Evolutionary conservation across 805 yeast species (phyloP).

Genomic region (Kregervanrija pseudodelftensis): DNA sequence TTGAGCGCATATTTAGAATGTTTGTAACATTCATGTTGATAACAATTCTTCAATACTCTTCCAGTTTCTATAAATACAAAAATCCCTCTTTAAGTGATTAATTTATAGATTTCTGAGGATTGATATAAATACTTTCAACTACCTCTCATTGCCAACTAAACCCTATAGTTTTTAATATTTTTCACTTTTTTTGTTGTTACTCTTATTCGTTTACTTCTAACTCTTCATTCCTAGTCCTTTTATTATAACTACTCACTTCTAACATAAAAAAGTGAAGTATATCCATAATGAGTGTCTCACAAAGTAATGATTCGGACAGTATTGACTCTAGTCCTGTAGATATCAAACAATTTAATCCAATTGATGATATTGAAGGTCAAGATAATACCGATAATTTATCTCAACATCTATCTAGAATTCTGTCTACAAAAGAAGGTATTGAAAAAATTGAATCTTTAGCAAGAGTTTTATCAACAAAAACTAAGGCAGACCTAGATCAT

Average conservation of each 20-base stretch:
- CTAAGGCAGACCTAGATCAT: conserved; percentile 36
- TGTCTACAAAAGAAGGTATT: conserved; percentile 21
- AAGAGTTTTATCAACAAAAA: conserved; percentile 42
- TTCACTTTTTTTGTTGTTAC: neutral
- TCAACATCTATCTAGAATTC: conserved; percentile 21
- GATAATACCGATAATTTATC: conserved; percentile 19
- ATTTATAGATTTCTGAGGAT: too few species aligned
- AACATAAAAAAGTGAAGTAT: conserved; percentile 2
- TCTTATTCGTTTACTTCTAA: neutral
- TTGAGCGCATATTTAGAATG: too few species aligned
- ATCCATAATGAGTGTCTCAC: neutral
- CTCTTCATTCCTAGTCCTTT: conserved; percentile 1
- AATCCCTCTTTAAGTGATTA: too few species aligned
- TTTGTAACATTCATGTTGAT: too few species aligned
- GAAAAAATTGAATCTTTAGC: conserved; percentile 41
- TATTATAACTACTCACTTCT: neutral
- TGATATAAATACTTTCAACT: neutral
- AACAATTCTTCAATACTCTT: too few species aligned
- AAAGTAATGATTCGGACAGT: conserved; percentile 17
- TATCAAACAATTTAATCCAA: conserved; percentile 20
- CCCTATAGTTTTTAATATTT: neutral
- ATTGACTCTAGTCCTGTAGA: conserved; percentile 19
- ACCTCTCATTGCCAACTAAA: neutral
- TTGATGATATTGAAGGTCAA: conserved; percentile 20
- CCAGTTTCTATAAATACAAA: too few species aligned